Evolutionary conservation across 768 basidiomycete genomes (phyloP).

Genomic region (Suillus decipiens): DNA sequence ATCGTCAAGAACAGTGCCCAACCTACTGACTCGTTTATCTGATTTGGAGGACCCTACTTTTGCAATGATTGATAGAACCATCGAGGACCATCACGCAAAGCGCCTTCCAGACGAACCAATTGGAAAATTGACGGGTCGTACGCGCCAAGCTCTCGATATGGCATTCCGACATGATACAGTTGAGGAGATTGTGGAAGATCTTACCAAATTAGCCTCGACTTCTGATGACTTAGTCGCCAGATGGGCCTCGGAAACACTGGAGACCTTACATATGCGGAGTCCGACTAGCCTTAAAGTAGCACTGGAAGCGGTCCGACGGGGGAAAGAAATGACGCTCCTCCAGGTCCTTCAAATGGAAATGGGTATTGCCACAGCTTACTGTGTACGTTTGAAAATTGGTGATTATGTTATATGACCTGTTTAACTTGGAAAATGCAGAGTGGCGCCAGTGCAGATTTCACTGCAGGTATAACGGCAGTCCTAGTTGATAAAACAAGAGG

Average conservation of each 20-base stretch:
- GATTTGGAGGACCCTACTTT: constrained; percentile 36
- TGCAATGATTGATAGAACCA: constrained; percentile 63
- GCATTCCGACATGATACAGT: constrained; percentile 76
- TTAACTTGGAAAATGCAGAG: constrained; percentile 45
- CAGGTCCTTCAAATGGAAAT: constrained; percentile 83
- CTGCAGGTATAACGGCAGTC: constrained; percentile 75
- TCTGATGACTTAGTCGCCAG: constrained; percentile 48
- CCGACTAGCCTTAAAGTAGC: constrained; percentile 93
- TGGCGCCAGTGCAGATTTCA: constrained; percentile 81
- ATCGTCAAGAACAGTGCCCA: constrained; percentile 71
- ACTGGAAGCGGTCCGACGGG: constrained; percentile 74
- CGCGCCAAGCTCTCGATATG: constrained; percentile 76
- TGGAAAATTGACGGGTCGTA: constrained; percentile 55
- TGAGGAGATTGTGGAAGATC: constrained; percentile 63
- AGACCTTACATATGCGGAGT: constrained; percentile 66
- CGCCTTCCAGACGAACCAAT: constrained; percentile 56
- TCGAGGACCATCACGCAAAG: constrained; percentile 65
- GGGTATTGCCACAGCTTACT: constrained; percentile 85
- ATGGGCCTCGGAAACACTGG: constrained; percentile 79
- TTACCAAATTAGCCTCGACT: constrained; percentile 44
- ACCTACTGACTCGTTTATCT: constrained; percentile 68
- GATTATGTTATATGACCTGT: constrained; percentile 1
- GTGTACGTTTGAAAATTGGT: constrained; percentile 55
- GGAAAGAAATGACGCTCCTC: constrained; percentile 60
- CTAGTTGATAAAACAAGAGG: constrained; percentile 51